Conservation (phyloP, 73 alveolate genomes). For the Urostyla sp. region DNA sequence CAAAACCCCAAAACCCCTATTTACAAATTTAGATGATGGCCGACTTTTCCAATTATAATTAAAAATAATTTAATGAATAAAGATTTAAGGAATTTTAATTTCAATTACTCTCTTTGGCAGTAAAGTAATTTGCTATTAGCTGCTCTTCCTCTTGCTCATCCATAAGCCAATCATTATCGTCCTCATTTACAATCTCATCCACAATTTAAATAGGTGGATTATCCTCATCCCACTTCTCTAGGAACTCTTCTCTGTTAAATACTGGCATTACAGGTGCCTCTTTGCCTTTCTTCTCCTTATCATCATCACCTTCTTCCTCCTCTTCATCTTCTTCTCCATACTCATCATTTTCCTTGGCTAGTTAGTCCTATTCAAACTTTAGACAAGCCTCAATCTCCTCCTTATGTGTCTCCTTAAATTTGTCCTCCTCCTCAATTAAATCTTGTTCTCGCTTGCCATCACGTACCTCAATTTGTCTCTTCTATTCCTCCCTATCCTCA, state of each 20-base stretch:
- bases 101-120: slow-evolving; percentile 36
- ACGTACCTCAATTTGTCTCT: slow-evolving; percentile 49
- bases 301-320: slow-evolving; percentile 51
- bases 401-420: slow-evolving; percentile 50
- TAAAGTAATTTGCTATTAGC: slow-evolving; percentile 11
- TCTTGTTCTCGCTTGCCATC: slow-evolving; percentile 36
- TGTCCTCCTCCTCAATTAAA: slow-evolving; percentile 55
- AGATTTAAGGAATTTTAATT: background rate
- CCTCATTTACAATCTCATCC: slow-evolving; percentile 66
- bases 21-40: too few relatives aligned
- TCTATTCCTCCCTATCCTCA: slow-evolving; percentile 34
- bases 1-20: too few relatives aligned
- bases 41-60: too few relatives aligned
- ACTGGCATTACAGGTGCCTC: slow-evolving; percentile 70
- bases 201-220: slow-evolving; percentile 76
- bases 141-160: slow-evolving; percentile 65
- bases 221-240: slow-evolving; percentile 74
- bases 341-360: slow-evolving; percentile 20
- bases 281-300: slow-evolving; percentile 17
- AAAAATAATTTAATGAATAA: too few relatives aligned
- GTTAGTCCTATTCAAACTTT: background rate
- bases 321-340: slow-evolving; percentile 46
- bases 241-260: slow-evolving; percentile 72
- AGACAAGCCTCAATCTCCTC: slow-evolving; percentile 50
- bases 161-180: slow-evolving; percentile 57